Conservation (phyloP, 768 basidiomycete genomes). For the Naganishia vaughanmartiniae region DNA sequence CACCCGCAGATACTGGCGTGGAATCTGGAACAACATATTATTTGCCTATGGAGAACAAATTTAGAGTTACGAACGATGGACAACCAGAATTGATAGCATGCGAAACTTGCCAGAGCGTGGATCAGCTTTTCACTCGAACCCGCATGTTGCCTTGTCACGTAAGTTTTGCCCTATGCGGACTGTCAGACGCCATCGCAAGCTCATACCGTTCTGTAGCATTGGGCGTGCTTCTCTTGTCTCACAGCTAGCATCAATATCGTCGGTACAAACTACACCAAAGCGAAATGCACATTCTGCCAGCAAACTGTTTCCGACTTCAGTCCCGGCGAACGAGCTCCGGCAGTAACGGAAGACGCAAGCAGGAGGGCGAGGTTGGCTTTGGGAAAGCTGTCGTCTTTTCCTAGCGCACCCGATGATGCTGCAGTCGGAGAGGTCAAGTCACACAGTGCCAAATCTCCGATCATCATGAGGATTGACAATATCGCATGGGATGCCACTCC, state of each 20-base stretch:
- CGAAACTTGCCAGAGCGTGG: constrained; percentile 16
- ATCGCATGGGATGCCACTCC: constrained; percentile 47
- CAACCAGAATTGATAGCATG: constrained; percentile 9
- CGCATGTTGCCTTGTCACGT: constrained; percentile 16
- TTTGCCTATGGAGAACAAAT: neutral
- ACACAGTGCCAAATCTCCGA: neutral
- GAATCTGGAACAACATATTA: neutral
- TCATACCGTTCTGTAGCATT: neutral
- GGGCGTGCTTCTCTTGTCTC: constrained; percentile 15
- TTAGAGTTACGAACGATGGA: neutral
- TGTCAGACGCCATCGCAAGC: neutral
- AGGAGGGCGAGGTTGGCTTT: neutral
- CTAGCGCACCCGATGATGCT: neutral
- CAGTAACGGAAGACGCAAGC: neutral
- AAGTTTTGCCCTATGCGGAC: neutral
- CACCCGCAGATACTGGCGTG: too few relatives aligned
- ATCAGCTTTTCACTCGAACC: constrained; percentile 12
- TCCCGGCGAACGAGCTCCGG: neutral
- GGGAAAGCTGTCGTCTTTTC: neutral
- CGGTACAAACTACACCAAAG: neutral
- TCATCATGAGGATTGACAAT: constrained; percentile 46
- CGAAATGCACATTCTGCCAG: constrained; percentile 17
- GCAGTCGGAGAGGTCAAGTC: too few relatives aligned
- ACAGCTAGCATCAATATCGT: constrained; percentile 22
- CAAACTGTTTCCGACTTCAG: neutral